Percentiles rank a stretch among this genome's conserved stretches.
These are phyloP conservation scores for Houttuynia cordata DNA, from an alignment of 164 flowering plant species.

Conservation along the genomic window DNA sequence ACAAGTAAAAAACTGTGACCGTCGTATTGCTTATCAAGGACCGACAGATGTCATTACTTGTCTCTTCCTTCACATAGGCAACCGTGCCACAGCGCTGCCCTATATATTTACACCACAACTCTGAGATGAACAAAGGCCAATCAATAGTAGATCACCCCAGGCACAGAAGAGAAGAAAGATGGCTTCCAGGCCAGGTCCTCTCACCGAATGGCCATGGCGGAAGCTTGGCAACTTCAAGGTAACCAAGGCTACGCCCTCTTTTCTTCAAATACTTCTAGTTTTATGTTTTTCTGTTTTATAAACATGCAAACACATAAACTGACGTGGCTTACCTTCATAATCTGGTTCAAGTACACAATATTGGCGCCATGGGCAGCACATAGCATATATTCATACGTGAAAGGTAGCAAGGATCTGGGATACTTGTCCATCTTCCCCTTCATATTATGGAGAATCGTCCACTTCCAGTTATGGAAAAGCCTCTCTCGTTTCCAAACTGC, in stretches of 20 bases:
- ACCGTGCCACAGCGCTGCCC: too few relatives aligned
- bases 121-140: too few relatives aligned
- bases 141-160: too few relatives aligned
- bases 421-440: constrained; percentile 4
- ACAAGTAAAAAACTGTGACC: too few relatives aligned
- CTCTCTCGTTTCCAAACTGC: constrained; percentile 15
- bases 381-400: constrained; percentile 1
- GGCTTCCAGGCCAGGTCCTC: constrained; percentile 30
- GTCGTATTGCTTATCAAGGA: too few relatives aligned
- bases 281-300: not conserved
- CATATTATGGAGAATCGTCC: constrained; percentile 7
- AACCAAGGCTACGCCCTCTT: not conserved
- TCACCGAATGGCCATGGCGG: constrained; percentile 35
- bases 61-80: too few relatives aligned
- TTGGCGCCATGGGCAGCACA: constrained; percentile 7
- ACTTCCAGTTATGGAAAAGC: constrained; percentile 12
- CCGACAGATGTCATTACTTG: too few relatives aligned
- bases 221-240: constrained; percentile 28
- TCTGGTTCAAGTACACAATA: constrained; percentile 5
- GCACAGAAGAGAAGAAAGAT: constrained; percentile 2
- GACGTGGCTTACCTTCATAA: too few relatives aligned
- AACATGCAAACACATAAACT: not conserved
- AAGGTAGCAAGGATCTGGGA: constrained; percentile 4
- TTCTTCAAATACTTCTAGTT: not conserved
- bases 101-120: too few relatives aligned